phyloP scores from a whole-genome alignment of 2,329 filamentous ascomycete genomes.

The Didymosphaeria variabile region DNA sequence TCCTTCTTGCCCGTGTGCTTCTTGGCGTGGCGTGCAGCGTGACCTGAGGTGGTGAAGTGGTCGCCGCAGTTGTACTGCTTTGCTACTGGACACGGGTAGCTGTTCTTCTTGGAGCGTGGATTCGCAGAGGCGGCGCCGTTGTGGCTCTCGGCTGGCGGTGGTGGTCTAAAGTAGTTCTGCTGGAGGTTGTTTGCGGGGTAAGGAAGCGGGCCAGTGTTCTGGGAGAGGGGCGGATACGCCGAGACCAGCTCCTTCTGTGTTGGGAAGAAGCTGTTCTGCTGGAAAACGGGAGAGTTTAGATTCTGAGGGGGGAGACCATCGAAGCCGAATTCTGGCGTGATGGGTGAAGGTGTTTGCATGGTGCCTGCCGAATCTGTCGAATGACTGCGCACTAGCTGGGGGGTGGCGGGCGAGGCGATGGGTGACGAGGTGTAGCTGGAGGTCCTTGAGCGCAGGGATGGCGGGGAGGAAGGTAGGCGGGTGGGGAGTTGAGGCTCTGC shows the following conservation, averaged over 20 bases:
- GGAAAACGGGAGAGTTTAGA: constrained; percentile 40
- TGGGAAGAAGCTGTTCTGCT: constrained; percentile 40
- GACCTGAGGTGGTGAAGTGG: constrained; percentile 84
- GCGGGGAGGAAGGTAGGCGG: constrained; percentile 49
- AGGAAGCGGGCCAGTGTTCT: constrained; percentile 30
- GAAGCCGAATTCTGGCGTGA: constrained; percentile 54
- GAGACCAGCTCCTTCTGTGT: constrained; percentile 35
- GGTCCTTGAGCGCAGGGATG: constrained; percentile 50
- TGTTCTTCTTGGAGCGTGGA: constrained; percentile 65
- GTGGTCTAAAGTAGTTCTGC: constrained; percentile 32
- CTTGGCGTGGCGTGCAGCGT: constrained; percentile 85
- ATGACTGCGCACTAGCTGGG: constrained; percentile 56
- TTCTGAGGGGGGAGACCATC: constrained; percentile 29
- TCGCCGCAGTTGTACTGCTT: constrained; percentile 77
- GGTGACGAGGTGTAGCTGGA: constrained; percentile 58
- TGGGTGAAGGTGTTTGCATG: constrained; percentile 57
- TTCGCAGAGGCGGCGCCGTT: constrained; percentile 39
- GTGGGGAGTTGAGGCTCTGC: constrained; percentile 39
- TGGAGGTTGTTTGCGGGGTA: constrained; percentile 31
- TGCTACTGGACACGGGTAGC: constrained; percentile 77
- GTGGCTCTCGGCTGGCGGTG: constrained; percentile 18
- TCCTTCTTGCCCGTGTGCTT: constrained; percentile 85
- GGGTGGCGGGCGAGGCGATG: constrained; percentile 57
- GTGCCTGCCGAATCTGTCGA: constrained; percentile 55
- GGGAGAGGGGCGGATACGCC: constrained; percentile 38